Evolutionary conservation across 2,329 filamentous ascomycete species (phyloP), one percentile per base, ranked within the genome.

Genomic region (Colletotrichum orbiculare): DNA sequence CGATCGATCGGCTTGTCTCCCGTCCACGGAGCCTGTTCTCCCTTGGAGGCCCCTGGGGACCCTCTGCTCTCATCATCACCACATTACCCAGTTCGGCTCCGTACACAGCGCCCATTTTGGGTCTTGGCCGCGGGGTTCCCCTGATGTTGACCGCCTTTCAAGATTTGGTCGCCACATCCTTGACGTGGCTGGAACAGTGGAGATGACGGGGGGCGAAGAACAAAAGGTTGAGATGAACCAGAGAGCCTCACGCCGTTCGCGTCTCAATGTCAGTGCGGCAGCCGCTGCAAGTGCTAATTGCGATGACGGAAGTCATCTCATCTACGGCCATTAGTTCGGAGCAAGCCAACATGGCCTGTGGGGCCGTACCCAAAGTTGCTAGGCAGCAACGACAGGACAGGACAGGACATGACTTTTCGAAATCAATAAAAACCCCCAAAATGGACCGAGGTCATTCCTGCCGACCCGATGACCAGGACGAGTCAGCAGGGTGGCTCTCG

Each of bases 1-100:
- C 58, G 63, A 66, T 66, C 58, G 63, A 63, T 66, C 63, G 58
- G 58, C 41, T 49, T n/a, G 42, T 43, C 42, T 54, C 47, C 53
- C 53, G 58, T 53, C 47, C 17, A 54, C 43, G 37, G 58, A 59
- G 42, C 47, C 52, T 37, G 53, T 59, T 48, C 8, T 33, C 63
- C 57, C 52, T 53, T 53, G 57, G 13, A 35, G n/a, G n/a, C 41
- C 46, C 52, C 62, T 47, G 46, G 41, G 11, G 34, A 42, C 41
- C 50, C 11, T 62, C 17, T 63, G 13, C 15, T 42, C 43, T 35
- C 49, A 61, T 38, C 45, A 55, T 35, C 49, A 61, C 34, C 45
- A 55, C 55, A 46, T 62, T 54, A 37, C 17, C 49, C 38, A 55
- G 25, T 56, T 55, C 33, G 49, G 47, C 46, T 50, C 57, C 45